These are phyloP conservation scores for Penicillium brasilianum DNA, from an alignment of 2,329 filamentous ascomycete genomes.

Conservation along the genomic window DNA sequence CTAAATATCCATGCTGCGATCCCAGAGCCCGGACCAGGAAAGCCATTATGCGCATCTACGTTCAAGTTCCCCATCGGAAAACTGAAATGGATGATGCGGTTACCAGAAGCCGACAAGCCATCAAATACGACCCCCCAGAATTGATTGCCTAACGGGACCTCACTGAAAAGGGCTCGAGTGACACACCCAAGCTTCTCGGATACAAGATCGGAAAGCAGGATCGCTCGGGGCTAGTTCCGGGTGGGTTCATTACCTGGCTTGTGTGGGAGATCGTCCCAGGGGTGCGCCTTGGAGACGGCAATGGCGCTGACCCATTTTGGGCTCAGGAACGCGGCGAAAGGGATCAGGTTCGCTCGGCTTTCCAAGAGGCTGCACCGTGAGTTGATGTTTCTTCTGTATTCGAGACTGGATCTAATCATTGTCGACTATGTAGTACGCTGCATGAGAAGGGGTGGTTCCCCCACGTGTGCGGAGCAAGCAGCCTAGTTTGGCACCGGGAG, in stretches of 20 bases:
- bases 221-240: conserved; percentile 15
- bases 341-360: background rate
- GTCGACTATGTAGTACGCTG: background rate
- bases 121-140: conserved; percentile 14
- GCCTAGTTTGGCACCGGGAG: conserved; percentile 5
- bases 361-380: background rate
- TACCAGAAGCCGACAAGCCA: conserved; percentile 20
- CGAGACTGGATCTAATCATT: background rate
- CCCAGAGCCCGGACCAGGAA: background rate
- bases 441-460: background rate
- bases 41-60: conserved; percentile 21
- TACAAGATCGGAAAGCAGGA: conserved; percentile 17
- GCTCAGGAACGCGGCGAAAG: background rate
- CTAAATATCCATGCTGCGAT: conserved; percentile 8
- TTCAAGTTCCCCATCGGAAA: conserved; percentile 16
- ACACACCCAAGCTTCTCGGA: conserved; percentile 18
- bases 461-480: background rate
- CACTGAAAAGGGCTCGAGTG: conserved; percentile 11
- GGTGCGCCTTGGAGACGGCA: conserved; percentile 14
- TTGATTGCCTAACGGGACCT: conserved; percentile 10
- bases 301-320: conserved; percentile 14
- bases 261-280: conserved; percentile 22
- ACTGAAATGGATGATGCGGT: conserved; percentile 17
- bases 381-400: background rate
- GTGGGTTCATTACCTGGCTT: conserved; percentile 19